These are phyloP conservation scores for Penicillium alfredii DNA, from an alignment of 495 filamentous ascomycete genomes.

Conservation along the genomic window DNA sequence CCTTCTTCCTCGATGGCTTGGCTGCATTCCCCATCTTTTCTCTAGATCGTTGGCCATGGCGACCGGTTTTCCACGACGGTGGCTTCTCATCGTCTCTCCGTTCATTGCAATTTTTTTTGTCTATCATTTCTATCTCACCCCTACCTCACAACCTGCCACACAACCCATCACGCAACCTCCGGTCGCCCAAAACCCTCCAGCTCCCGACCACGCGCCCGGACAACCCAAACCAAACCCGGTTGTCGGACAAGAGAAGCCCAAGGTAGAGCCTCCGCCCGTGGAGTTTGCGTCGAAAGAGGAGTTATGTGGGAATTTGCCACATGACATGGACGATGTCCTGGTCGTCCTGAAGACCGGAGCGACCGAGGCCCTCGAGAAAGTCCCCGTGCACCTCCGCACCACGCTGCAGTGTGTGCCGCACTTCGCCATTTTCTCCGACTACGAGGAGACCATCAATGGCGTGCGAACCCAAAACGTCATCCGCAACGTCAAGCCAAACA, in stretches of 20 bases:
- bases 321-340: conserved; percentile 31
- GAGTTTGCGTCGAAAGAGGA: conserved; percentile 6
- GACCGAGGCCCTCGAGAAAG: conserved; percentile 32
- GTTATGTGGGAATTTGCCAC: conserved; percentile 14
- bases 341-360: conserved; percentile 42
- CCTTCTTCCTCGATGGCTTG: conserved; percentile 3
- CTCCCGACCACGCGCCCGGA: too few species aligned
- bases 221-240: conserved; percentile 6
- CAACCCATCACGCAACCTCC: too few species aligned
- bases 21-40: too few species aligned
- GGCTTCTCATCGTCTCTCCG: conserved; percentile 22
- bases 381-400: conserved; percentile 37
- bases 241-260: conserved; percentile 7
- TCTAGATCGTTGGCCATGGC: too few species aligned
- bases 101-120: conserved; percentile 18
- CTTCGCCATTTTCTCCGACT: conserved; percentile 44
- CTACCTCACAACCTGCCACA: too few species aligned
- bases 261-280: background rate
- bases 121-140: conserved; percentile 14
- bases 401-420: conserved; percentile 37
- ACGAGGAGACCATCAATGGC: conserved; percentile 35
- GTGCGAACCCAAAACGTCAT: conserved; percentile 39
- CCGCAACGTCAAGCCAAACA: conserved; percentile 27
- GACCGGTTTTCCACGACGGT: conserved; percentile 25
- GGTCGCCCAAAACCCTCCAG: too few species aligned